Base-by-base conservation (phyloP, 352 stramenopile species). In the Pythium sukuiense region DNA sequence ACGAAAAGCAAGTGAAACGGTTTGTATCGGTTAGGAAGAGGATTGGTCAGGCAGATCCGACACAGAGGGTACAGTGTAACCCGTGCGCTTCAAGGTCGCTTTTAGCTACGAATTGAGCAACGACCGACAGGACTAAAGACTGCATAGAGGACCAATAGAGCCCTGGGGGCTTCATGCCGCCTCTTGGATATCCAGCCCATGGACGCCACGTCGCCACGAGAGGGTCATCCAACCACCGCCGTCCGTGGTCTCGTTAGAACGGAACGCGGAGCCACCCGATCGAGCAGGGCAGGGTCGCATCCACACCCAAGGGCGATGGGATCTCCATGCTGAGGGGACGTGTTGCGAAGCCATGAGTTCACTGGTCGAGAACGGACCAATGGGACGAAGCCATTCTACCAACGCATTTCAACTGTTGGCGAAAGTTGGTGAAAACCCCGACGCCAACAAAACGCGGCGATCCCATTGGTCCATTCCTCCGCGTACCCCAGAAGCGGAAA, bases 311-410 rank as follows among this genome's bases (percentile, higher is more conserved):
- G 16, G 41, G 41, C 41, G 41, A 48, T 48, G 41, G 41, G 41
- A 48, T 48, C 41, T 14, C 41, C 18, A 48, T 55, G 35, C 13
- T 3, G 37, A 8, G 32, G n/a, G 65, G 65, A 72, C 65, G 65
- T 72, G 65, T 62, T 53, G 59, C 43, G 39, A 67, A 37, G 65
- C 53, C 24, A 41, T 57, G 12, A 39, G 6, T 39, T 72, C 54
- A 72, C 65, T 72, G 65, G 65, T 59, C 59, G 45, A 59, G 11
- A 12, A 33, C 14, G 18, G 61, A 59, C 65, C 65, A 71, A 71
- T 71, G 20, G 55, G 29, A 26, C 32, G n/a, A n/a, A 8, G 30
- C 27, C 59, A 66, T 67, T 61, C 50, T 27, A 63, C 65, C 65
- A 71, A 71, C 65, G 59, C 65, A 71, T 50, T 5, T 18, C 48